Conservation (phyloP, 2,329 filamentous ascomycete genomes). For the Leptographium galeiforme region DNA sequence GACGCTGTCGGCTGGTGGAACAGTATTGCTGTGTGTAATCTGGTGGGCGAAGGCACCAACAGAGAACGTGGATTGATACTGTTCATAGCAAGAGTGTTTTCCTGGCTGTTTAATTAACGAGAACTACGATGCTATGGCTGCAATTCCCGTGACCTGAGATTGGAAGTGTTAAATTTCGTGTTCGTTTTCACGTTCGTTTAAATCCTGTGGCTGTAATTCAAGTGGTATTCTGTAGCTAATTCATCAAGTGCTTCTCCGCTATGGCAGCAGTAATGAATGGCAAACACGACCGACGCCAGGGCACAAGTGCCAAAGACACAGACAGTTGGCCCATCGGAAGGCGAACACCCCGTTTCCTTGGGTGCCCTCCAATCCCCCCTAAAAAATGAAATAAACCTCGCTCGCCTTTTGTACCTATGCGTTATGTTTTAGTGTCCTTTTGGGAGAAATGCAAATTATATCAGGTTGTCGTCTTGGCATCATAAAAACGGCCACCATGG, state of each 20-base stretch:
- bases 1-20: not conserved
- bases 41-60: not conserved
- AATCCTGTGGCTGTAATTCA: not conserved
- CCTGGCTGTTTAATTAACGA: not conserved
- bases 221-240: conserved; percentile 1
- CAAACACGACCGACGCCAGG: not conserved
- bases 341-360: not conserved
- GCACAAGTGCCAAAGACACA: not conserved
- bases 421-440: not conserved
- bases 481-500: not conserved
- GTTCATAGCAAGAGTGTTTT: not conserved
- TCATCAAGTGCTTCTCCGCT: not conserved
- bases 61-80: not conserved
- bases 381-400: not conserved
- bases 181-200: no score
- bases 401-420: conserved; percentile 2
- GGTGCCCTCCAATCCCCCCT: not conserved
- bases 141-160: not conserved
- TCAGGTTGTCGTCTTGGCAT: conserved; percentile 2
- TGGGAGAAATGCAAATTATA: not conserved
- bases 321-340: not conserved
- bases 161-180: no score
- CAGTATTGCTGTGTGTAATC: not conserved
- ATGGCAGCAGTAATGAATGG: not conserved
- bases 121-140: not conserved